phyloP scores from a whole-genome alignment of 371 early-diverging fungal species.

The Apophysomyces sp. region DNA sequence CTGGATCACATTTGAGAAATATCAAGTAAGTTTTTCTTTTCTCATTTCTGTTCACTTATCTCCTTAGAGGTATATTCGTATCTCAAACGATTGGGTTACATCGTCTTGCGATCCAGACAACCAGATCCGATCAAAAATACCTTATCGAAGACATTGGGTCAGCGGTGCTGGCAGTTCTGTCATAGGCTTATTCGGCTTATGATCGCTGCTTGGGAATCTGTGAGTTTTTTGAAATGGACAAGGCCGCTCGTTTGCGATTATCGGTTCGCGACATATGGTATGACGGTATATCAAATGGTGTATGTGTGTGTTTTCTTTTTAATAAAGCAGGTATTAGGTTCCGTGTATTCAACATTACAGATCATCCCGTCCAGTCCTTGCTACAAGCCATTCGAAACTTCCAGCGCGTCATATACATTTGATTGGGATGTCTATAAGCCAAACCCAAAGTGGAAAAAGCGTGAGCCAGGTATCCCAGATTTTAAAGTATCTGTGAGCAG shows the following conservation, averaged over 20 bases:
- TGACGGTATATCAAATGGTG: background rate
- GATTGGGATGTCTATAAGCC: conserved; percentile 59
- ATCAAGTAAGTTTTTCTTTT: conserved; percentile 21
- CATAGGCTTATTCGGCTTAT: background rate
- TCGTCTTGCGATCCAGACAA: conserved; percentile 20
- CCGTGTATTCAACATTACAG: background rate
- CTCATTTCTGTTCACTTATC: background rate
- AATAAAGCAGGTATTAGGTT: background rate
- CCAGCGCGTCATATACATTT: conserved; percentile 1
- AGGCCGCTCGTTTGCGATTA: background rate
- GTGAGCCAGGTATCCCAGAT: conserved; percentile 51
- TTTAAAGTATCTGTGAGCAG: conserved; percentile 40
- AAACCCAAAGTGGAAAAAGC: conserved; percentile 49
- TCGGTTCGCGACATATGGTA: background rate
- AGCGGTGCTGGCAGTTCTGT: background rate
- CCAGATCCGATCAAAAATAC: background rate
- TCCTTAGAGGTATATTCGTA: conserved; percentile 36
- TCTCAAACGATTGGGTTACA: conserved; percentile 53
- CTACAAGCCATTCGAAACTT: background rate
- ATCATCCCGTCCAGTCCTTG: background rate
- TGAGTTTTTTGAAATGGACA: background rate
- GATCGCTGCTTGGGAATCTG: background rate
- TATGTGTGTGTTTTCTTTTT: too few species aligned
- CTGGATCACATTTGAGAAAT: conserved; percentile 38
- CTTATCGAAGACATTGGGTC: background rate